A percentile compares a stretch with the other conserved stretches of the same genome.
Evolutionary conservation across 2,329 filamentous ascomycete genomes (phyloP).

Genomic region (Pyricularia sp.): DNA sequence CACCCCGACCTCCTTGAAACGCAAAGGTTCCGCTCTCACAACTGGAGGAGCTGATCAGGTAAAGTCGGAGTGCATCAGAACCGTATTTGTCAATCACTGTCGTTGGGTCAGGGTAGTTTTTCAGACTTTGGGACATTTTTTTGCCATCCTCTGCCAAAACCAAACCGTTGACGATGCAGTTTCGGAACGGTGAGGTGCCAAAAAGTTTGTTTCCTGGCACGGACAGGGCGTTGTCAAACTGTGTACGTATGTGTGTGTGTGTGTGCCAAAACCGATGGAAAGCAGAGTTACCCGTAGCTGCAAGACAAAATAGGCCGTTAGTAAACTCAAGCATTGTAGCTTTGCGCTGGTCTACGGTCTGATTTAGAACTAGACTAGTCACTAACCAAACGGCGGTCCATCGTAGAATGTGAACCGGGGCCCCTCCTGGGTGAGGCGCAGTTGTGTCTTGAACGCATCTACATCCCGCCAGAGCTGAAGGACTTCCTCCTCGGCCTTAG

Average conservation of each 20-base stretch:
- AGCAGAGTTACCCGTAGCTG: background rate
- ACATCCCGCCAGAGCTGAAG: constrained; percentile 85
- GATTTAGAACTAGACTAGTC: too few relatives aligned
- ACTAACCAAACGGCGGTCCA: constrained; percentile 66
- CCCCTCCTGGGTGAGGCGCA: constrained; percentile 72
- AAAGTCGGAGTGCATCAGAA: constrained; percentile 82
- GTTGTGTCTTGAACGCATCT: constrained; percentile 68
- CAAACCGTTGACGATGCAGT: constrained; percentile 90
- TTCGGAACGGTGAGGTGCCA: constrained; percentile 78
- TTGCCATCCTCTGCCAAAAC: constrained; percentile 91
- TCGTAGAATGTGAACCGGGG: constrained; percentile 92
- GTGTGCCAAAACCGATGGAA: background rate
- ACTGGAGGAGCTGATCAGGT: constrained; percentile 95
- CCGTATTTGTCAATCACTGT: constrained; percentile 82
- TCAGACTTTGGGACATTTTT: constrained; percentile 96
- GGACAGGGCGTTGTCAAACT: constrained; percentile 48
- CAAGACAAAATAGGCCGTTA: background rate
- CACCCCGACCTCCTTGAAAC: constrained; percentile 86
- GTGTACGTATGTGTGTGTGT: too few relatives aligned
- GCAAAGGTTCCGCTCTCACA: constrained; percentile 78
- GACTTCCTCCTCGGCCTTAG: constrained; percentile 79
- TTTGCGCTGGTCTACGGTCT: too few relatives aligned
- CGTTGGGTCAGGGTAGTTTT: constrained; percentile 87
- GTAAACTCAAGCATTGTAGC: background rate
- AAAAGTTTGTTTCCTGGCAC: constrained; percentile 86